phyloP scores from a whole-genome alignment of 73 alveolate species.

The Symbiodinium pilosum region DNA sequence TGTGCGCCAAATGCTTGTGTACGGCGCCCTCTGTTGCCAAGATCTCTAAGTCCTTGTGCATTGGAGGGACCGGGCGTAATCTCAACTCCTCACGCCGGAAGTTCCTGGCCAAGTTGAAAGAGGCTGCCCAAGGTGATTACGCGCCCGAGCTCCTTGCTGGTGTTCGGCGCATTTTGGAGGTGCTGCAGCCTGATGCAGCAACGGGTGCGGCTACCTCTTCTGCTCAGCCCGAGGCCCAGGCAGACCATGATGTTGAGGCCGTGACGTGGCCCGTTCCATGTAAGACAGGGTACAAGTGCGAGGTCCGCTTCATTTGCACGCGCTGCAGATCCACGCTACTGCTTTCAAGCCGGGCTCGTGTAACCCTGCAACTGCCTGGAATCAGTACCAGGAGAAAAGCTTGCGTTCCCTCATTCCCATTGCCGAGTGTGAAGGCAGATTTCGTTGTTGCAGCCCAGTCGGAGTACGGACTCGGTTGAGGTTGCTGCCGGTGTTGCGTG shows the following conservation, averaged over 20 bases:
- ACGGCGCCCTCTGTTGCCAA: background rate
- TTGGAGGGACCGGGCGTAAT: background rate
- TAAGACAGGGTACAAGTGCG: background rate
- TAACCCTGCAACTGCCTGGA: too few relatives aligned
- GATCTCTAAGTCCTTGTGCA: background rate
- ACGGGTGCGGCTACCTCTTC: too few relatives aligned
- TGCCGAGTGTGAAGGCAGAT: too few relatives aligned
- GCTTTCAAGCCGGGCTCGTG: too few relatives aligned
- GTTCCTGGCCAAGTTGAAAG: background rate
- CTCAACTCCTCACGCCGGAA: background rate
- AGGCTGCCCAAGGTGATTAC: too few relatives aligned
- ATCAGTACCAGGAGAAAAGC: too few relatives aligned
- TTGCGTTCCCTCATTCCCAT: too few relatives aligned
- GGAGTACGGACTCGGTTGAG: too few relatives aligned
- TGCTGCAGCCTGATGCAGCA: background rate
- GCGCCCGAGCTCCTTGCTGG: background rate
- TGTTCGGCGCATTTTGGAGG: background rate
- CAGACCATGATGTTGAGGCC: background rate
- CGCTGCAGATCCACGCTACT: background rate
- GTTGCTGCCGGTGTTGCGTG: too few relatives aligned
- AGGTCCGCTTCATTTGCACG: background rate
- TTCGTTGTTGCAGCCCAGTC: too few relatives aligned
- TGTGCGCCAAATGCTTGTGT: background rate
- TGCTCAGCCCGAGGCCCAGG: background rate
- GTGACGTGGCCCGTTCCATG: background rate